phyloP scores from a whole-genome alignment of 2,329 filamentous ascomycete genomes.

The Alternaria sp. region DNA sequence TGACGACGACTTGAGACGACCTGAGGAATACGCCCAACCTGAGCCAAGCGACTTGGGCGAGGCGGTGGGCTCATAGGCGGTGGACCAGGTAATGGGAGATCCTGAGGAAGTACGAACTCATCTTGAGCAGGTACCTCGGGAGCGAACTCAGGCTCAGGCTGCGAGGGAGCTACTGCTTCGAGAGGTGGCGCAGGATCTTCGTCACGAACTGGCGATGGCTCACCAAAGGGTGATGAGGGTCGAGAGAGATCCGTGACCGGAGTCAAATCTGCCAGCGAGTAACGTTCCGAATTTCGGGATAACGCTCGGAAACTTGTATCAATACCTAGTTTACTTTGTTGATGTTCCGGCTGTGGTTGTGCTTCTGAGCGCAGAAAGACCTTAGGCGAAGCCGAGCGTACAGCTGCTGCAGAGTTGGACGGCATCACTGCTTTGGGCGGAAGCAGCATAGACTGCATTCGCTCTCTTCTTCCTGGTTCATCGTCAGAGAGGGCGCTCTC shows the following conservation, averaged over 20 bases:
- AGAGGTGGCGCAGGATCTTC: conserved; percentile 9
- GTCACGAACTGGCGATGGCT: conserved; percentile 23
- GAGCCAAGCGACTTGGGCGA: conserved; percentile 72
- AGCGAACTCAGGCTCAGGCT: not conserved
- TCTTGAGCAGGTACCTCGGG: conserved; percentile 9
- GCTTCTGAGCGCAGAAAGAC: conserved; percentile 41
- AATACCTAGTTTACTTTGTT: conserved; percentile 28
- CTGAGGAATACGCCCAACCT: conserved; percentile 85
- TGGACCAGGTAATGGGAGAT: conserved; percentile 35
- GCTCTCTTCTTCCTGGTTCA: conserved; percentile 36
- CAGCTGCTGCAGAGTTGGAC: conserved; percentile 31
- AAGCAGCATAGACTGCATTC: conserved; percentile 50
- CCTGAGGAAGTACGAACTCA: conserved; percentile 11
- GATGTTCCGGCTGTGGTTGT: conserved; percentile 21
- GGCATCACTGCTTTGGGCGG: conserved; percentile 48
- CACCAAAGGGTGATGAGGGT: conserved; percentile 38
- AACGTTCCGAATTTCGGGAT: conserved; percentile 16
- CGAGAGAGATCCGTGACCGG: conserved; percentile 47
- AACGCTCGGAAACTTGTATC: conserved; percentile 29
- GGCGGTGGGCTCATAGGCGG: conserved; percentile 44
- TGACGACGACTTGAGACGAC: conserved; percentile 73
- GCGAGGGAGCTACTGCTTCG: not conserved
- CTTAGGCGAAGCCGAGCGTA: conserved; percentile 49
- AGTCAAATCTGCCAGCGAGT: conserved; percentile 39
- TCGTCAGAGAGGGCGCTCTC: conserved; percentile 32